Percentiles rank a stretch among this genome's conserved stretches.
Conservation (phyloP, 306 rosid species). For the peach (Prunus persica) region DNA sequence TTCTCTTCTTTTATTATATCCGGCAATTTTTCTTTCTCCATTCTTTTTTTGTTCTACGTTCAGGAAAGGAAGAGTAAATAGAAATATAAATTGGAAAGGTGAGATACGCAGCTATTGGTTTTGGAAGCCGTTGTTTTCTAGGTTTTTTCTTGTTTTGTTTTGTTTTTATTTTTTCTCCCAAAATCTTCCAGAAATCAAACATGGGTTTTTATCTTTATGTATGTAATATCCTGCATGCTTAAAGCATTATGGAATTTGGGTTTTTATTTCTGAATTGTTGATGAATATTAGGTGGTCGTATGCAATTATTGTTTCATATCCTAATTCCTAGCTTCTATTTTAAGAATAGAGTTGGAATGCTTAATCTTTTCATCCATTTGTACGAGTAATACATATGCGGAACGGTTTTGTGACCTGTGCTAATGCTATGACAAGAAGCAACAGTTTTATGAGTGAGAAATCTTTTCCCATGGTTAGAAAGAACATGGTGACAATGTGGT, state of each 20-base stretch:
- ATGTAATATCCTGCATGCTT: background rate
- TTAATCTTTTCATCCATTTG: background rate
- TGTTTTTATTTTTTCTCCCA: background rate
- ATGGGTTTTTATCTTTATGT: background rate
- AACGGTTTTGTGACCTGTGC: background rate
- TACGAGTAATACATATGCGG: background rate
- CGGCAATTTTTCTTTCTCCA: background rate
- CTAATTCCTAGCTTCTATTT: background rate
- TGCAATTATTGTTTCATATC: background rate
- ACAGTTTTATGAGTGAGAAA: background rate
- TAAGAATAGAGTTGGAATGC: background rate
- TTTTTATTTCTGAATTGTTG: background rate
- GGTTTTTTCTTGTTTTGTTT: background rate
- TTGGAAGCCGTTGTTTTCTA: background rate
- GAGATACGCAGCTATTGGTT: background rate
- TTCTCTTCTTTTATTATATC: background rate
- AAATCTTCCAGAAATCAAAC: background rate
- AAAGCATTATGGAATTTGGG: background rate
- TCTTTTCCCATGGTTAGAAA: background rate
- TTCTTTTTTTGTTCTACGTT: background rate
- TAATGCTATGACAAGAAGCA: background rate
- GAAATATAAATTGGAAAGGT: background rate
- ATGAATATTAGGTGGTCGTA: too few relatives aligned
- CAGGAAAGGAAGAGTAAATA: background rate
- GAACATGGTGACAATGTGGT: background rate